Conservation (phyloP, 2,329 filamentous ascomycete species). For the Aureobasidium namibiae region DNA sequence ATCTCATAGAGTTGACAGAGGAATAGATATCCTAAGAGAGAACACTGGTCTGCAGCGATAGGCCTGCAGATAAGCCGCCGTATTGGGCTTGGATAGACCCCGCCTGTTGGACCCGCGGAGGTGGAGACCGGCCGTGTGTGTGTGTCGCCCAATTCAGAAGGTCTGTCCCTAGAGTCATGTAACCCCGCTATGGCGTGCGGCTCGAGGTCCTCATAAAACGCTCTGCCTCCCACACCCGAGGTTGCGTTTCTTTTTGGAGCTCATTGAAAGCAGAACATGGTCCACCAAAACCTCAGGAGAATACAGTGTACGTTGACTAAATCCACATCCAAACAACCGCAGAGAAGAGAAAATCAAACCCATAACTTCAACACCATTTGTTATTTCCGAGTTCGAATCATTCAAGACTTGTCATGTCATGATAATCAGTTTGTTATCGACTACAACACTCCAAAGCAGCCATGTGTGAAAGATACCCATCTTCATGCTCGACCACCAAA, state of each 20-base stretch:
- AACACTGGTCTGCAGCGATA: background rate
- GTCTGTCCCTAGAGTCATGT: background rate
- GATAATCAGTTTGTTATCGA: background rate
- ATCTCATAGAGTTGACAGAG: background rate
- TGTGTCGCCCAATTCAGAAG: background rate
- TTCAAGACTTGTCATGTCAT: background rate
- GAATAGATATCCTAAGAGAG: background rate
- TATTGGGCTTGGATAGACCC: background rate
- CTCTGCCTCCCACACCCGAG: background rate
- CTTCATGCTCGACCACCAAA: background rate
- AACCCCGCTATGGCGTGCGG: slow-evolving; percentile 3
- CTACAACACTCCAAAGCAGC: slow-evolving; percentile 5
- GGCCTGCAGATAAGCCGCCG: background rate
- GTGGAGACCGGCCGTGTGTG: background rate
- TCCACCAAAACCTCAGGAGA: background rate
- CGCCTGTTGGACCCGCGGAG: background rate
- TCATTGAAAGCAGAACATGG: background rate
- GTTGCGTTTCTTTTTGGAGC: background rate
- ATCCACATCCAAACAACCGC: background rate
- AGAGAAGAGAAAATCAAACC: background rate
- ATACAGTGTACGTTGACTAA: background rate
- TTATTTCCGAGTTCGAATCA: background rate
- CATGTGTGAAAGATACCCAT: background rate
- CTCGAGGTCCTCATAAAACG: background rate
- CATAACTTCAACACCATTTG: background rate